phyloP scores from a whole-genome alignment of 805 yeast species.

The Metschnikowia lunata region DNA sequence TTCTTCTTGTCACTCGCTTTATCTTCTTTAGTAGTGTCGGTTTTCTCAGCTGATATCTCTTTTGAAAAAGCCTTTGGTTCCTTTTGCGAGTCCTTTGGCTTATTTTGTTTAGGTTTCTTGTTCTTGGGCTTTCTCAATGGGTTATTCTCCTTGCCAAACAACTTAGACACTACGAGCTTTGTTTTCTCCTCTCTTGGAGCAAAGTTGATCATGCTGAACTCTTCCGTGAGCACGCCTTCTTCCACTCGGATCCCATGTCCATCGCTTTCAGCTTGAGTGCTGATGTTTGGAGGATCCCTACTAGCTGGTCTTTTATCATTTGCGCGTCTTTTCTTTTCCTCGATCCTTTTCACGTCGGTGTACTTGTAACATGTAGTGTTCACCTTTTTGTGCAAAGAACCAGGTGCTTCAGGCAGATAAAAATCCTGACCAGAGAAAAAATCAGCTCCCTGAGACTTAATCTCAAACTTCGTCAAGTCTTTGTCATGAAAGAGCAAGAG shows the following conservation, averaged over 20 bases:
- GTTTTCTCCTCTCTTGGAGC: slow-evolving; percentile 13
- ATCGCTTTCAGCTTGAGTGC: background rate
- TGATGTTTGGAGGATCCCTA: background rate
- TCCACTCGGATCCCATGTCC: background rate
- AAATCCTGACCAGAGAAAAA: slow-evolving; percentile 16
- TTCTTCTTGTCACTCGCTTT: background rate
- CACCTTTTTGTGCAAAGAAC: slow-evolving; percentile 12
- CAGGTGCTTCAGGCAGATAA: slow-evolving; percentile 7
- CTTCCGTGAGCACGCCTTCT: slow-evolving; percentile 14
- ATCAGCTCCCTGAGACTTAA: slow-evolving; percentile 25
- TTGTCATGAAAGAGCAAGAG: slow-evolving; percentile 33
- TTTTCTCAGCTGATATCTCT: background rate
- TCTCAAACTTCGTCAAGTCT: slow-evolving; percentile 28
- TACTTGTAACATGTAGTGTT: slow-evolving; percentile 15
- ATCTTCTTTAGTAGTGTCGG: background rate
- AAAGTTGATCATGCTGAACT: slow-evolving; percentile 15
- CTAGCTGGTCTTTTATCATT: background rate
- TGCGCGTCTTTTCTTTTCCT: background rate
- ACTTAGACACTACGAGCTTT: slow-evolving; percentile 9
- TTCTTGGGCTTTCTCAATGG: slow-evolving; percentile 1
- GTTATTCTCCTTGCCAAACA: slow-evolving; percentile 3
- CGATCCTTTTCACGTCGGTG: slow-evolving; percentile 2
- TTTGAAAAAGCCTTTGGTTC: background rate
- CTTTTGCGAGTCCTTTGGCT: background rate
- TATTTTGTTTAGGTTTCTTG: background rate